Base-by-base conservation (phyloP, 2,329 filamentous ascomycete genomes). In the Massarina eburnea region DNA sequence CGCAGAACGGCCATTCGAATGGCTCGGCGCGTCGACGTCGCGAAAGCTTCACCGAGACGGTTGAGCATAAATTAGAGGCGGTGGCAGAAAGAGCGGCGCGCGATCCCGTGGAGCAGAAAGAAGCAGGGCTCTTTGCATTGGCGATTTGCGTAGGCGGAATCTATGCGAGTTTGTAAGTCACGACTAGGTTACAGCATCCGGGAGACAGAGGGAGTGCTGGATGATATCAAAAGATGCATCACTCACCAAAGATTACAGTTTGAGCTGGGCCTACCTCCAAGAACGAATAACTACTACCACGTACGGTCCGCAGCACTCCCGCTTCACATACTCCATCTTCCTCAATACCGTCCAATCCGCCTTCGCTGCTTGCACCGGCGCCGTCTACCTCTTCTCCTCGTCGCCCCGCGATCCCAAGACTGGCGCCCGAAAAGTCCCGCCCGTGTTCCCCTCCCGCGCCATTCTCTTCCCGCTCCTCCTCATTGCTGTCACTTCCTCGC, bases 241-340 rank as follows among this genome's bases (percentile, higher is more conserved):
- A 43, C 51, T 57, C 19, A 59, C 48, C 4, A 27, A 12, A 8
- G 5, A 12, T 21, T 19, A n/a, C 48, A 78, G 92, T 75, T 76
- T 99, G 42, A 95, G 91, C 26, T 99, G 94, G 94, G 94, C 89
- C 19, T 85, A 95, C 55, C 86, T 99, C 50, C 94, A 99, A 78
- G 94, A 99, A 73, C 91, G 94, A 62, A 89, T 99, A 64, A 97
- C 94, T 21, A 99, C 94, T 12, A 97, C 91, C 9, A 80, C 84
- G 7, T 94, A 97, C 72, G 87, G 87, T 47, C 74, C 85, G 10
- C 64, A 70, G 4, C 71, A 78, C 18, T 67, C 76, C 22, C 84
- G 89, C 59, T 99, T 96, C 81, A 90, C 87, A 55, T 96, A 91
- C 71, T 88, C 94, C 45, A 85, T 99, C 63, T 92, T 97, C 70